These are phyloP conservation scores for Hibiscus syriacus DNA, from an alignment of 345 rosid genomes.

Conservation along the genomic window DNA sequence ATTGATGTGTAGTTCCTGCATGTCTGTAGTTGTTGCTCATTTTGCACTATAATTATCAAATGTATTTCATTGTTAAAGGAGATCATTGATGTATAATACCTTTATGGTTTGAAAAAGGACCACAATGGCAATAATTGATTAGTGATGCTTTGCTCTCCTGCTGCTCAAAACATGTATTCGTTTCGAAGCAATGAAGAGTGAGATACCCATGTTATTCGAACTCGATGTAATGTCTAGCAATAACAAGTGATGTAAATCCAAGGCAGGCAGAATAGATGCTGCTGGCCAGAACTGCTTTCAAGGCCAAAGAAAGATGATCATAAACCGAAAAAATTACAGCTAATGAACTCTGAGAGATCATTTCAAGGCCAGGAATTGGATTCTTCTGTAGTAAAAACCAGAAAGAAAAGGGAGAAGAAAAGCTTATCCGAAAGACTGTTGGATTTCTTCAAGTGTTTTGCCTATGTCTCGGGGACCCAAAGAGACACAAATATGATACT, in stretches of 20 bases:
- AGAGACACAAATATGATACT: slow-evolving; percentile 50
- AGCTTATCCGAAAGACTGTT: slow-evolving; percentile 71
- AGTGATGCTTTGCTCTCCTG: background rate
- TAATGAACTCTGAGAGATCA: background rate
- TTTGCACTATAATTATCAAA: background rate
- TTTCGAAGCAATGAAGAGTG: background rate
- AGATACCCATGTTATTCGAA: background rate
- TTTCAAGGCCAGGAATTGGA: background rate
- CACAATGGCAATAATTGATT: background rate
- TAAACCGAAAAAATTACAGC: background rate
- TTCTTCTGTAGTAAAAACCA: too few species aligned
- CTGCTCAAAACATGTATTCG: background rate
- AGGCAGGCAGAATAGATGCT: background rate
- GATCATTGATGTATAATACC: too few species aligned
- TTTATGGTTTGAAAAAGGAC: background rate
- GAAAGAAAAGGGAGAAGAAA: slow-evolving; percentile 7
- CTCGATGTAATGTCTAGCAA: background rate
- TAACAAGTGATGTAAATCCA: too few species aligned
- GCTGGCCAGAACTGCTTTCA: background rate
- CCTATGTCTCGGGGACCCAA: slow-evolving; percentile 96
- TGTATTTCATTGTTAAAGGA: background rate
- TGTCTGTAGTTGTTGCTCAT: background rate
- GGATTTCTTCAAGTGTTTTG: slow-evolving; percentile 84
- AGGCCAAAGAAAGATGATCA: background rate
- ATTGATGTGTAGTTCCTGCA: too few species aligned